Evolutionary conservation across 768 basidiomycete genomes (phyloP), one percentile per base, ranked within the genome.

Genomic region (Hydnum rufescens): DNA sequence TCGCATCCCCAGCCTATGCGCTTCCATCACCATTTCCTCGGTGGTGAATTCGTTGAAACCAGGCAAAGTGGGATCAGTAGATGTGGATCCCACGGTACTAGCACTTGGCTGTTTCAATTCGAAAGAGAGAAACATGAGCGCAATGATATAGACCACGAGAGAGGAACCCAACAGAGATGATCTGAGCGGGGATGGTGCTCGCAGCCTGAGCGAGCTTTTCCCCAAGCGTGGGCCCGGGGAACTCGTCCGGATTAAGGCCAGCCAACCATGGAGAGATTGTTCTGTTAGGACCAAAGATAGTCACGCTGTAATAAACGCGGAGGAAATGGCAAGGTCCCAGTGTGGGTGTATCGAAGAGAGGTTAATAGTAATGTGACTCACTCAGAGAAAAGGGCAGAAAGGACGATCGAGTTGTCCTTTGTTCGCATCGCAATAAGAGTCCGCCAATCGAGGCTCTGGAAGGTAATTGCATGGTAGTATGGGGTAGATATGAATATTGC

Each of bases 371-470:
- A 28, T 4, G n/a, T 28, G 3, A 3, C 74, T 59, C 60, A 80
- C 77, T 74, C 71, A 32, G 78, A 72, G 54, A 80, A 70, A 26
- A 87, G 69, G 23, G 85, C 84, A 2, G 80, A 75, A 3, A 70
- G 78, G 4, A 66, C 58, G 26, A 85, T 68, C 18, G 58, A 60
- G 4, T 75, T 71, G 57, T 83, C 75, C n/a, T 76, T 63, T 57
- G 69, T 61, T 76, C 80, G 82, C 79, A 85, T 84, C 23, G 66
- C 71, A 48, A 81, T 62, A 13, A 87, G 62, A 13, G 82, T 78
- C 58, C 82, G 70, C 84, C 85, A 87, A 61, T 84, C 79, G 58
- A 85, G 84, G 58, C 80, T 82, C 67, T 88, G 81, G 57, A 55
- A 32, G 26, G 63, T 64, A 26, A 63, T 56, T 13, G 44, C 44